A percentile compares a stretch with the other conserved stretches of the same genome.
Evolutionary conservation across 1,284 basidiomycete species (phyloP).

Genomic region (Heterobasidion annosum): DNA sequence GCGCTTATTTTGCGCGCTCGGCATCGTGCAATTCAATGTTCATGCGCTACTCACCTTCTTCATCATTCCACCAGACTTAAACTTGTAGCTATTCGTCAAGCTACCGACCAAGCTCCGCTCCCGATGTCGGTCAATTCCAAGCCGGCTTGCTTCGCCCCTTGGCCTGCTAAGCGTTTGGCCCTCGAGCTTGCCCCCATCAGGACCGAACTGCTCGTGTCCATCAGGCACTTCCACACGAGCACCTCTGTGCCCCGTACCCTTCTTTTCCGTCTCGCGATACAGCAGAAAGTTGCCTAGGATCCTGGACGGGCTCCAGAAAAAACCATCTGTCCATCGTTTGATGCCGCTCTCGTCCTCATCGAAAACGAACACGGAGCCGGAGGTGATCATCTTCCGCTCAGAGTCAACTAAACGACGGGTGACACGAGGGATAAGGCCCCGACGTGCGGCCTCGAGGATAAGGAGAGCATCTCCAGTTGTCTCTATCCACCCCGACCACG

Average conservation of each 20-base stretch:
- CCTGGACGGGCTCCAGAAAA: slow-evolving; percentile 83
- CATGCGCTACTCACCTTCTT: slow-evolving; percentile 67
- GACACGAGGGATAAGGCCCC: slow-evolving; percentile 87
- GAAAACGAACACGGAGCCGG: slow-evolving; percentile 95
- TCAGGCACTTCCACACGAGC: slow-evolving; percentile 27
- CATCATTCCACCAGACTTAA: slow-evolving; percentile 86
- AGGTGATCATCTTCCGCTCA: slow-evolving; percentile 88
- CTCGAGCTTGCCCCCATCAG: slow-evolving; percentile 26
- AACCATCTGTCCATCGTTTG: slow-evolving; percentile 97
- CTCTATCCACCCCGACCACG: slow-evolving; percentile 90
- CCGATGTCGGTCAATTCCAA: slow-evolving; percentile 54
- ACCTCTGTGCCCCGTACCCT: slow-evolving; percentile 50
- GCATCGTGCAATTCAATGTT: too few species aligned
- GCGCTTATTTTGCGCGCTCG: too few species aligned
- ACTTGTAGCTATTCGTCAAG: slow-evolving; percentile 85
- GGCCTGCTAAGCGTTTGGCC: slow-evolving; percentile 51
- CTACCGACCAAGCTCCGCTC: slow-evolving; percentile 83
- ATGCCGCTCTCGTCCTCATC: slow-evolving; percentile 97
- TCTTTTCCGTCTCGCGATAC: slow-evolving; percentile 88
- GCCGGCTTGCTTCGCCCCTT: slow-evolving; percentile 38
- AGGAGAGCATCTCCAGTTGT: slow-evolving; percentile 93
- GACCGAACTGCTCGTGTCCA: slow-evolving; percentile 15
- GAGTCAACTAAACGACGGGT: slow-evolving; percentile 91
- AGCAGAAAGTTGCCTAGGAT: slow-evolving; percentile 94
- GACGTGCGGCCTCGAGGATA: slow-evolving; percentile 88